Evolutionary conservation across 306 rosid species (phyloP), one percentile per base, ranked within the genome.

Genomic region (Citrullus mucosospermus): DNA sequence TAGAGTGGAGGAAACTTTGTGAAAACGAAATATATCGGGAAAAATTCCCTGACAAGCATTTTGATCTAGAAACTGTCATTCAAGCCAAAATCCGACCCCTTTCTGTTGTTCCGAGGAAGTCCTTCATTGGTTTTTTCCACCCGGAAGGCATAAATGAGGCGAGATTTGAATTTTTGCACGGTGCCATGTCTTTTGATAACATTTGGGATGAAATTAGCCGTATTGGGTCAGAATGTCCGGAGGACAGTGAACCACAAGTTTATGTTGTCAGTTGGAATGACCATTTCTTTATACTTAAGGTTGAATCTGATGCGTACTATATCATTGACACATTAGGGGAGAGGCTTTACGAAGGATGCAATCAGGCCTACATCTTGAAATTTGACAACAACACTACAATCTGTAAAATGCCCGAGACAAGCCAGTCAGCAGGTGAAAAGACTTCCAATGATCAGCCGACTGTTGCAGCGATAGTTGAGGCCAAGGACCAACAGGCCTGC

Each of bases 131-230:
- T 25, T 96, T 96, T 85, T 92, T 96, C 81, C 98, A 96, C 67
- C 99, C 99, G 13, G 99, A 96, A 74, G 97, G 92, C 7, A 85
- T 93, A 96, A 97, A 92, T 2, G 99, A 91, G 78, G 98, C 91
- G 10, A 87, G 93, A 22, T 96, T 96, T 48, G 98, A 89, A 78
- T 91, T 96, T 84, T 86, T 96, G 79, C 98, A 84, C 1, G 97
- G 96, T 65, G 99, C 98, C 70, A 91, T 96, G 99, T 91, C 97
- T 53, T 93, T 96, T 30, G 99, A 96, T 83, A 93, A 90, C 88
- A 96, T 96, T 54, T 96, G 99, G 99, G 99, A 96, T 70, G 99
- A 96, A 86, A 92, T 96, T 75, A 92, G 89, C 85, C 87, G 79
- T 9, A 82, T 83, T 43, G 97, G 81, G 75, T 82, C 82, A 0